Conservation (phyloP, 2,329 filamentous ascomycete species). For the Huntiella abstrusa region DNA sequence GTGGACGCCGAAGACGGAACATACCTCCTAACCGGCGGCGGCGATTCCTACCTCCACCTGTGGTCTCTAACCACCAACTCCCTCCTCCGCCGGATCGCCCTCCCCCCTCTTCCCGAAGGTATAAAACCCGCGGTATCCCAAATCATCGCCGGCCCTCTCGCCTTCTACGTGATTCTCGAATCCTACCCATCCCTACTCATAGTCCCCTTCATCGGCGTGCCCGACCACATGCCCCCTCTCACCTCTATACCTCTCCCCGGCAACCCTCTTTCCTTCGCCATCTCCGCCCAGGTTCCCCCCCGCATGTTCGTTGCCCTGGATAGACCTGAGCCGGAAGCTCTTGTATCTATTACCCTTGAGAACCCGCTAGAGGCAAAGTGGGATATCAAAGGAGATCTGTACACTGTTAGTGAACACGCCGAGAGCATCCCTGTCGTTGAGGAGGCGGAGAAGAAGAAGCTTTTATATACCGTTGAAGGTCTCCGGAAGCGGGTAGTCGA, state of each 20-base stretch:
- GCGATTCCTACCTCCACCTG: constrained; percentile 57
- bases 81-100: not conserved
- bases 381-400: not conserved
- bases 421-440: constrained; percentile 18
- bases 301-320: not conserved
- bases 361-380: constrained; percentile 1
- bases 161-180: constrained; percentile 25
- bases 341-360: constrained; percentile 12
- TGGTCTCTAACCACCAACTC: constrained; percentile 30
- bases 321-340: constrained; percentile 20
- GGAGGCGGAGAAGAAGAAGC: constrained; percentile 21
- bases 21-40: constrained; percentile 70
- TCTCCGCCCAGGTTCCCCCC: constrained; percentile 17
- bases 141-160: constrained; percentile 14
- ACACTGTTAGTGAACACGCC: constrained; percentile 14
- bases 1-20: constrained; percentile 36
- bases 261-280: constrained; percentile 33
- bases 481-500: constrained; percentile 26
- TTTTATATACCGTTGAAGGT: constrained; percentile 28
- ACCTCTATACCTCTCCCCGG: constrained; percentile 40
- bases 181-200: constrained; percentile 44
- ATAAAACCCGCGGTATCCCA: constrained; percentile 27
- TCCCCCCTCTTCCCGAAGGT: not conserved
- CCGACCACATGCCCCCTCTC: constrained; percentile 38
- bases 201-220: constrained; percentile 29